Conservation (phyloP, 805 yeast genomes). For the Yarrowia bubula region DNA sequence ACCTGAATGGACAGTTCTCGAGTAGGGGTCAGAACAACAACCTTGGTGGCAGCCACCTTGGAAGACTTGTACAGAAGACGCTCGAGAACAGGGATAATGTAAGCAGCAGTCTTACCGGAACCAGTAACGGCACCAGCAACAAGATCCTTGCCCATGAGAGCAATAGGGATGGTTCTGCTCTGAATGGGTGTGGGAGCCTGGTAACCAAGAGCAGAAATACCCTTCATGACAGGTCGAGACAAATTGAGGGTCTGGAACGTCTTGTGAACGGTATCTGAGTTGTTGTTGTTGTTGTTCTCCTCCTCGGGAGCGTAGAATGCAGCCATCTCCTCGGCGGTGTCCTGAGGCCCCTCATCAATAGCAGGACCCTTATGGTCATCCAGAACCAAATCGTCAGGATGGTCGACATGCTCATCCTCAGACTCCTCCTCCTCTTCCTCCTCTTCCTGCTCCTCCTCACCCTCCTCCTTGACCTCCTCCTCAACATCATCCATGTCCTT, state of each 20-base stretch:
- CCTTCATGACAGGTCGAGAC: conserved; percentile 87
- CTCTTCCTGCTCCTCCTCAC: conserved; percentile 38
- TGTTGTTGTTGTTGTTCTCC: conserved; percentile 48
- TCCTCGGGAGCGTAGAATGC: conserved; percentile 64
- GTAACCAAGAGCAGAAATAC: conserved; percentile 76
- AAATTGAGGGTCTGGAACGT: conserved; percentile 75
- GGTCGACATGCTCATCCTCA: conserved; percentile 30
- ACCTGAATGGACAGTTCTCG: conserved; percentile 98
- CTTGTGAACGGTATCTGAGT: conserved; percentile 52
- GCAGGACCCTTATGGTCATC: background rate
- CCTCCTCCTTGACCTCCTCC: conserved; percentile 34
- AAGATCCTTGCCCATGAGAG: conserved; percentile 88
- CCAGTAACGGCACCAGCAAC: conserved; percentile 99
- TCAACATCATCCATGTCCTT: conserved; percentile 37
- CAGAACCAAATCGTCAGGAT: conserved; percentile 15
- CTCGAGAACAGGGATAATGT: conserved; percentile 92
- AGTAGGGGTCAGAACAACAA: conserved; percentile 88
- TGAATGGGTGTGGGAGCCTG: conserved; percentile 92
- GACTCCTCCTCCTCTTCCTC: conserved; percentile 32
- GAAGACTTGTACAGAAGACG: conserved; percentile 86
- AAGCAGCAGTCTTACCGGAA: conserved; percentile 99
- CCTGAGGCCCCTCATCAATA: conserved; percentile 36
- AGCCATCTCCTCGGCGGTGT: conserved; percentile 76
- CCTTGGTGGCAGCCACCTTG: conserved; percentile 83
- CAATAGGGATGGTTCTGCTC: conserved; percentile 88